Base-by-base conservation (phyloP, 768 basidiomycete genomes). In the Phlebiopsis flavidoalba region DNA sequence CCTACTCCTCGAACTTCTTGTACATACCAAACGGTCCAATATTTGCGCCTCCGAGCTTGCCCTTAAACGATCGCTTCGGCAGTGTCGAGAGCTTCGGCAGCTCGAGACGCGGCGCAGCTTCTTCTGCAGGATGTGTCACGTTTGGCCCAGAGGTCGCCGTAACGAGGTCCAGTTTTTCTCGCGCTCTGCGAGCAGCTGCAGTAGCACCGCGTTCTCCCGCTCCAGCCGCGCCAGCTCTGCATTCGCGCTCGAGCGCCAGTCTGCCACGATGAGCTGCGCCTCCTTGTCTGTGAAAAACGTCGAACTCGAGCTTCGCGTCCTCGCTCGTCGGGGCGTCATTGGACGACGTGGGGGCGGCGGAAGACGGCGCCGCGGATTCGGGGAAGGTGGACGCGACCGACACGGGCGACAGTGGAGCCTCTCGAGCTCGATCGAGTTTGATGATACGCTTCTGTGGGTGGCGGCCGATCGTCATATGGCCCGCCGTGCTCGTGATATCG, bases 191-290 rank as follows among this genome's bases (percentile, higher is more conserved):
- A 93, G 71, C 77, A 98, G 76, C 60, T 84, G 79, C 66, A 88
- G 80, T 63, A 99, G 74, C 64, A 90, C 82, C 56, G 83, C 81
- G 70, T 99, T 98, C 78, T 99, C 96, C 65, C 80, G 83, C 74
- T 95, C 87, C 45, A 99, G 76, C 54, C 94, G 80, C 35, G 86
- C 83, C 2, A 99, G 83, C 75, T 99, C 96, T n/a, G 68, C 87
- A 88, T 71, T 98, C 97, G 62, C 95, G 80, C 67, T 95, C 92
- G 63, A 99, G 72, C 1, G 91, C 87, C 87, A 83, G 62, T 96
- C 92, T n/a, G 82, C 78, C 1, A 69, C 71, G 36, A 71, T 75
- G 35, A 75, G 74, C 46, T 67, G 62, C 8, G 56, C 67, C 21
- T 74, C 73, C n/a, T 65, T 71, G 57, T 69, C 48, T 8, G 64